These are phyloP conservation scores for Elaeagnus macrophylla DNA, from an alignment of 306 rosid species.

Conservation along the genomic window DNA sequence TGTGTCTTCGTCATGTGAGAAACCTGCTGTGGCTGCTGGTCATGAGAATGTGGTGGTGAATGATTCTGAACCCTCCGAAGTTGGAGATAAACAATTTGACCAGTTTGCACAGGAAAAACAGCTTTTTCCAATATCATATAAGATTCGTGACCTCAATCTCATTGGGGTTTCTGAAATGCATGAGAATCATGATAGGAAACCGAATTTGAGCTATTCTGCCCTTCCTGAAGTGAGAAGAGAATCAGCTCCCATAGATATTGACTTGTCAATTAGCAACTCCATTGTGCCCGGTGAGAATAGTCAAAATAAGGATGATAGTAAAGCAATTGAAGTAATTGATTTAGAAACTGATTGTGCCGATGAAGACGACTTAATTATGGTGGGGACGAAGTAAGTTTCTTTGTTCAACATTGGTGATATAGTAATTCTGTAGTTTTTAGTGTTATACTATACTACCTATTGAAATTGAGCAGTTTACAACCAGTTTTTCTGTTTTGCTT, in stretches of 20 bases:
- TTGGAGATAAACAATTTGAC: slow-evolving; percentile 36
- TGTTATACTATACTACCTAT: neutral
- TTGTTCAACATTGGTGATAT: slow-evolving; percentile 6
- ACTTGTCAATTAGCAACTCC: slow-evolving; percentile 57
- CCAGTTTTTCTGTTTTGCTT: slow-evolving; percentile 16
- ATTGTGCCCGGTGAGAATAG: slow-evolving; percentile 40
- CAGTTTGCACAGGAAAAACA: slow-evolving; percentile 61
- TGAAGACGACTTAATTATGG: slow-evolving; percentile 43
- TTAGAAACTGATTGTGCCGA: slow-evolving; percentile 57
- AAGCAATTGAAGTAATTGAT: slow-evolving; percentile 93
- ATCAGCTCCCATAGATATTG: slow-evolving; percentile 45
- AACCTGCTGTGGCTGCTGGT: slow-evolving; percentile 32
- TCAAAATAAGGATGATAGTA: slow-evolving; percentile 37
- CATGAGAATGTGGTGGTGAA: slow-evolving; percentile 31
- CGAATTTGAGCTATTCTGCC: slow-evolving; percentile 35
- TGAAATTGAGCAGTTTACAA: neutral
- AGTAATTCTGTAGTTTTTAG: slow-evolving; percentile 10
- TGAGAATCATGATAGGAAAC: slow-evolving; percentile 55
- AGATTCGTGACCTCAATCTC: slow-evolving; percentile 94
- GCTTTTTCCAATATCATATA: slow-evolving; percentile 58
- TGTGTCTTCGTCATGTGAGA: slow-evolving; percentile 24
- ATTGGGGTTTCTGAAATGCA: slow-evolving; percentile 66
- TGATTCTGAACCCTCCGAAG: slow-evolving; percentile 37
- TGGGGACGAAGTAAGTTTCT: slow-evolving; percentile 61
- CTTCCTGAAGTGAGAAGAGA: slow-evolving; percentile 50